Evolutionary conservation across 331 rosid species (phyloP).

Genomic region (Erythrophleum ivorense): DNA sequence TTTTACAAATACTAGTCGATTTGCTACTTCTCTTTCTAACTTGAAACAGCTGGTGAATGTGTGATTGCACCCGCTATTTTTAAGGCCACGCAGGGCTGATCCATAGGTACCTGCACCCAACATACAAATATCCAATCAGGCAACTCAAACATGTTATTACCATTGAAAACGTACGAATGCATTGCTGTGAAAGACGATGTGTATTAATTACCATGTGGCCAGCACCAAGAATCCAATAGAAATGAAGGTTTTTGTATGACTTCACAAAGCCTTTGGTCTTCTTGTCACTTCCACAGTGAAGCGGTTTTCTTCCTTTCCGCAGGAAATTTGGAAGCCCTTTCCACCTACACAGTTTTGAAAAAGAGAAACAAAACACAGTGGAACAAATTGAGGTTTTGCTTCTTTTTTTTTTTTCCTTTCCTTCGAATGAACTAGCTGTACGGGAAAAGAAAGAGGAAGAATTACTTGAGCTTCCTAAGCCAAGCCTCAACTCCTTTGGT

Average conservation of each 20-base stretch:
- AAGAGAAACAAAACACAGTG: not conserved
- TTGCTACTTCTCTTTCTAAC: not conserved
- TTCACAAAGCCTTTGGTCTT: conserved; percentile 66
- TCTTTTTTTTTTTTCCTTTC: not conserved
- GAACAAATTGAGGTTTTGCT: not conserved
- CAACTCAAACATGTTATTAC: not conserved
- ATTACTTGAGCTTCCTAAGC: conserved; percentile 48
- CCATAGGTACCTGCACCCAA: conserved; percentile 68
- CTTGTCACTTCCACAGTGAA: conserved; percentile 55
- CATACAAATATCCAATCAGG: not conserved
- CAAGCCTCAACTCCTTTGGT: conserved; percentile 73
- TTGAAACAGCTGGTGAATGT: conserved; percentile 58
- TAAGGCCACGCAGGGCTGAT: conserved; percentile 83
- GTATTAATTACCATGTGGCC: conserved; percentile 73
- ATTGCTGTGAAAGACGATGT: conserved; percentile 2
- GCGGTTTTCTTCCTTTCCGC: conserved; percentile 56
- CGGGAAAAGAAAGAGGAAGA: not conserved
- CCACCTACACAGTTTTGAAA: conserved; percentile 62
- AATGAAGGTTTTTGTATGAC: conserved; percentile 69
- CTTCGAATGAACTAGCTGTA: not conserved
- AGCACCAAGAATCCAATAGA: conserved; percentile 95
- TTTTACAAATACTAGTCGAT: not conserved
- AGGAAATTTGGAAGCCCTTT: conserved; percentile 68
- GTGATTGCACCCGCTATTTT: conserved; percentile 68
- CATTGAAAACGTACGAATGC: not conserved